A percentile compares a stretch with the other conserved stretches of the same genome.
Evolutionary conservation across 1,139 yeast genomes (phyloP).

Genomic region (Pneumocystis wakefieldiae): DNA sequence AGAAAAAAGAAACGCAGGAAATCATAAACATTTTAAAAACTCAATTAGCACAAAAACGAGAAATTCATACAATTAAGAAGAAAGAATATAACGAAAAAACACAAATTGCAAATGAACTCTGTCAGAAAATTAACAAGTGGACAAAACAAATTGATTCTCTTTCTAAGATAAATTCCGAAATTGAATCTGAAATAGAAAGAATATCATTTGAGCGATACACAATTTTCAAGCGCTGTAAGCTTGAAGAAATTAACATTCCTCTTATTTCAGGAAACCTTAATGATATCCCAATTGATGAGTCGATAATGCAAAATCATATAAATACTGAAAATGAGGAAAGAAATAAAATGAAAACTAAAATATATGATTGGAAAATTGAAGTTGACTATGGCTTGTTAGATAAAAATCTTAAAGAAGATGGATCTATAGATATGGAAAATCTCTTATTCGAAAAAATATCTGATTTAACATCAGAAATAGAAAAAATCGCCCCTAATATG

Average conservation of each 20-base stretch:
- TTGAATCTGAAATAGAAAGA: slow-evolving; percentile 43
- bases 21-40: slow-evolving; percentile 35
- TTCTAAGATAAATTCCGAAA: slow-evolving; percentile 26
- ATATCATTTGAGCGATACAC: slow-evolving; percentile 44
- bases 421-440: slow-evolving; percentile 23
- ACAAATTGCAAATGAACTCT: slow-evolving; percentile 3
- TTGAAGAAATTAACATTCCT: slow-evolving; percentile 57
- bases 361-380: slow-evolving; percentile 34
- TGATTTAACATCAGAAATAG: slow-evolving; percentile 42
- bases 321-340: slow-evolving; percentile 10
- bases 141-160: slow-evolving; percentile 8
- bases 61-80: slow-evolving; percentile 18
- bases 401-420: slow-evolving; percentile 28
- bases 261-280: slow-evolving; percentile 43
- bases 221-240: slow-evolving; percentile 55
- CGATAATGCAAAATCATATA: slow-evolving; percentile 11
- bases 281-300: slow-evolving; percentile 31
- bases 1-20: slow-evolving; percentile 26
- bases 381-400: slow-evolving; percentile 44
- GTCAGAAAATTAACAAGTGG: slow-evolving; percentile 1
- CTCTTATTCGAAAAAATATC: slow-evolving; percentile 35
- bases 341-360: slow-evolving; percentile 4
- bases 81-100: not conserved
- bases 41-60: slow-evolving; percentile 33
- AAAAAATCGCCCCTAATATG: slow-evolving; percentile 57